Evolutionary conservation across 257 asterid species (phyloP), one percentile per base, ranked within the genome.

Genomic region (Cynanchum wilfordii): DNA sequence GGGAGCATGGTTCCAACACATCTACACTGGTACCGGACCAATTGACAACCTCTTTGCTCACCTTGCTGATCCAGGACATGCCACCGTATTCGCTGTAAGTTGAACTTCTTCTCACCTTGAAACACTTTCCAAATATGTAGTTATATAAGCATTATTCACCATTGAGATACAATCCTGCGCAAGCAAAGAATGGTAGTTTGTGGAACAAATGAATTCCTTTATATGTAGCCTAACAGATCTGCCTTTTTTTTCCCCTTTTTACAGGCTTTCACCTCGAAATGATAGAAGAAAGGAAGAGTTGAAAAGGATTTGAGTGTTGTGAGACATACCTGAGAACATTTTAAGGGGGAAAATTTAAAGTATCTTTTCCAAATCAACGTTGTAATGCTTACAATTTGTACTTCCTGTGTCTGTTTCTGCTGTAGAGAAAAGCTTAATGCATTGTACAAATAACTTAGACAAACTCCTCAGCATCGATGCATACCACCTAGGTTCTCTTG

Each of bases 1-100:
- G 86, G 99, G 99, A 50, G 99, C 98, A 0, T 95, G 99, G 99
- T 95, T 95, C 84, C 99, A 95, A 81, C 97, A 90, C 78, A 90
- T 91, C 75, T 94, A 94, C 86, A 94, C 99, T 1, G 98, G 99
- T 59, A 88, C 93, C 0, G 99, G 98, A 6, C 99, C 99, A 38
- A 94, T 94, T 1, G 99, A 94, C 58, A 94, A 94, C 84, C 98
- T 94, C 79, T 91, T 91, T 27, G 98, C 97, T 72, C 98, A 95
- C 86, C 98, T 95, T 19, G 95, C 97, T 0, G 99, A 95, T 80
- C 98, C 99, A 0, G 99, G 99, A 47, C 98, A 94, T 40, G 96
- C 96, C 77, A 94, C 96, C 49, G 68, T 94, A 69, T 94, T 94
- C 51, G 88, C 99, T 78, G 99, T 94, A 83, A 91, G 99, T 42